phyloP scores from a whole-genome alignment of 345 rosid genomes.

The Acer campestre region DNA sequence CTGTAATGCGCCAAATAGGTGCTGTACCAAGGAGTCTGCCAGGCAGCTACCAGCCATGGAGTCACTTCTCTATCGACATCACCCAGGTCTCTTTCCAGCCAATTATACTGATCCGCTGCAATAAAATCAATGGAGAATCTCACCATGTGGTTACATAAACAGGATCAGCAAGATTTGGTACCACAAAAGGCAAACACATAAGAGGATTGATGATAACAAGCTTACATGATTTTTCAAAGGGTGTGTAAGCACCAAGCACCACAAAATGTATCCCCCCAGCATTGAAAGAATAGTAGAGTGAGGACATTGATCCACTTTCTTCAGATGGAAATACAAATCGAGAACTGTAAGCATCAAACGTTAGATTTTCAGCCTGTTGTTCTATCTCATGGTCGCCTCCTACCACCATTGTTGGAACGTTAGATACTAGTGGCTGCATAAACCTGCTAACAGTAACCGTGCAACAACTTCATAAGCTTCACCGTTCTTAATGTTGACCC shows the following conservation, averaged over 20 bases:
- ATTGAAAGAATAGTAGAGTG: conserved; percentile 81
- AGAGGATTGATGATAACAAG: background rate
- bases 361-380: conserved; percentile 61
- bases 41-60: conserved; percentile 86
- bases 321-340: conserved; percentile 82
- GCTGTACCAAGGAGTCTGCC: conserved; percentile 94
- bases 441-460: conserved; percentile 48
- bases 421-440: conserved; percentile 74
- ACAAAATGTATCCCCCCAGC: conserved; percentile 94
- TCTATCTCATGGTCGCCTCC: conserved; percentile 95
- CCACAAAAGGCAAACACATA: background rate
- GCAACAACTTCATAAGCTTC: background rate
- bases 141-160: conserved; percentile 9
- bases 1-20: conserved; percentile 75
- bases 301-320: conserved; percentile 73
- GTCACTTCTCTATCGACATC: conserved; percentile 65
- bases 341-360: conserved; percentile 75
- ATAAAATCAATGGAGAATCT: conserved; percentile 14
- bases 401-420: conserved; percentile 79
- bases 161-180: background rate
- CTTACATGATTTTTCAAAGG: conserved; percentile 63
- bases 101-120: conserved; percentile 75
- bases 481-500: background rate
- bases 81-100: conserved; percentile 73
- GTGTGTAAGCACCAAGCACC: conserved; percentile 78